Conservation (phyloP, 2,329 filamentous ascomycete species). For the Pseudogymnoascus sp. region DNA sequence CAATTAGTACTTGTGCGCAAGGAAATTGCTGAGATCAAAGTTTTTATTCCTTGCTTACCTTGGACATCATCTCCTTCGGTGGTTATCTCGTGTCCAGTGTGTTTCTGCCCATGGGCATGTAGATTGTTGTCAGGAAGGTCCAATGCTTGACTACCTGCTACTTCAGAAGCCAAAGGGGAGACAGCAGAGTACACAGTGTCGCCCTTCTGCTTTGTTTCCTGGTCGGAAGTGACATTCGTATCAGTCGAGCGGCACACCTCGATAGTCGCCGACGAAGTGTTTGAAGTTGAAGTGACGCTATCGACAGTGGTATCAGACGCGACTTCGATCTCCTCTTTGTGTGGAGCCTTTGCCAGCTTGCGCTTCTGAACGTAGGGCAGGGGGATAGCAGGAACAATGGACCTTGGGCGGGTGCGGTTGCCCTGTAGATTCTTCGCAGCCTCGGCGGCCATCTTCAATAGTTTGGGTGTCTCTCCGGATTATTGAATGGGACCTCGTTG, state of each 20-base stretch:
- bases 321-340: constrained; percentile 21
- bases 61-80: neutral
- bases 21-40: neutral
- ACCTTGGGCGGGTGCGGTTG: constrained; percentile 23
- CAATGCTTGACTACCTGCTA: neutral
- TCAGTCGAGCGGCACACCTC: neutral
- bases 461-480: constrained; percentile 10
- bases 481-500: constrained; percentile 11
- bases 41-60: neutral
- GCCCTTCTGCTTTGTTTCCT: neutral
- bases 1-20: neutral
- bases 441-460: constrained; percentile 24
- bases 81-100: neutral
- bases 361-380: constrained; percentile 28
- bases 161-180: neutral
- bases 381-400: constrained; percentile 28
- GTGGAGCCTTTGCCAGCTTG: constrained; percentile 21
- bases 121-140: neutral
- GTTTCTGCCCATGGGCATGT: neutral
- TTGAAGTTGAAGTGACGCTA: constrained; percentile 3
- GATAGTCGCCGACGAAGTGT: neutral
- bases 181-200: neutral
- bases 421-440: constrained; percentile 26
- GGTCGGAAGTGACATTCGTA: neutral
- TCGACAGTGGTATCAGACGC: neutral